These are phyloP conservation scores for Fusarium citri DNA, from an alignment of 2,329 filamentous ascomycete genomes.

Conservation along the genomic window DNA sequence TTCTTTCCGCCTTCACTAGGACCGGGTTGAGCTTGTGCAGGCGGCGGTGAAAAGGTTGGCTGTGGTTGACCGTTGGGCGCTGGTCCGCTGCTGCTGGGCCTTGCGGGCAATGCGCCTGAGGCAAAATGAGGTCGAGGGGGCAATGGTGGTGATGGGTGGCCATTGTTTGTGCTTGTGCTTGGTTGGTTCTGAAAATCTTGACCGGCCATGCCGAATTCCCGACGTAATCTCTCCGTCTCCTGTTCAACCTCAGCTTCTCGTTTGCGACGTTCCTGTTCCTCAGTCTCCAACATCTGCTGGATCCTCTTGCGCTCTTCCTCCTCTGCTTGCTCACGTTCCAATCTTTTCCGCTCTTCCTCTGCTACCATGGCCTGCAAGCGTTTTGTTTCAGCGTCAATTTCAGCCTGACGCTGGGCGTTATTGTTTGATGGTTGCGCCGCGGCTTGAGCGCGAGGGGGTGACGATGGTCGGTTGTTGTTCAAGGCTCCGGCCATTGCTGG, in stretches of 20 bases:
- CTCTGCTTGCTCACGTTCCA: constrained; percentile 68
- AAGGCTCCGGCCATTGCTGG: constrained; percentile 55
- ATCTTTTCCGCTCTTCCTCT: constrained; percentile 63
- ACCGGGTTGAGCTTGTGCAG: constrained; percentile 37
- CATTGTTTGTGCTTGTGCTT: background rate
- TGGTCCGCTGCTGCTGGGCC: constrained; percentile 63
- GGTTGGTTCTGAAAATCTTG: constrained; percentile 51
- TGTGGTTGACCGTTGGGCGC: constrained; percentile 38
- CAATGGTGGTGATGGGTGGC: constrained; percentile 49
- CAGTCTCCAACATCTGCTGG: constrained; percentile 73
- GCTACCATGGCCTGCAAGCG: constrained; percentile 70
- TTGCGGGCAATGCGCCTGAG: constrained; percentile 49
- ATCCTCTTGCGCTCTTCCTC: constrained; percentile 65
- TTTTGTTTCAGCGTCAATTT: constrained; percentile 81
- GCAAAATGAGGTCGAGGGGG: constrained; percentile 48
- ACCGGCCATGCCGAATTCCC: constrained; percentile 71
- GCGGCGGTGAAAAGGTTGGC: constrained; percentile 40
- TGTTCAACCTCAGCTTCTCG: constrained; percentile 72
- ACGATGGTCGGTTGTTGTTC: constrained; percentile 44
- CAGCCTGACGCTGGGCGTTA: constrained; percentile 50
- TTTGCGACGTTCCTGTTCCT: constrained; percentile 69
- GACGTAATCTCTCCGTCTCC: constrained; percentile 84
- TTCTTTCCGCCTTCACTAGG: constrained; percentile 40
- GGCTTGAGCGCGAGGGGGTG: constrained; percentile 29
- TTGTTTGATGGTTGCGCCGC: constrained; percentile 28